phyloP scores from a whole-genome alignment of 495 filamentous ascomycete genomes.

The Aspergillus taichungensis region DNA sequence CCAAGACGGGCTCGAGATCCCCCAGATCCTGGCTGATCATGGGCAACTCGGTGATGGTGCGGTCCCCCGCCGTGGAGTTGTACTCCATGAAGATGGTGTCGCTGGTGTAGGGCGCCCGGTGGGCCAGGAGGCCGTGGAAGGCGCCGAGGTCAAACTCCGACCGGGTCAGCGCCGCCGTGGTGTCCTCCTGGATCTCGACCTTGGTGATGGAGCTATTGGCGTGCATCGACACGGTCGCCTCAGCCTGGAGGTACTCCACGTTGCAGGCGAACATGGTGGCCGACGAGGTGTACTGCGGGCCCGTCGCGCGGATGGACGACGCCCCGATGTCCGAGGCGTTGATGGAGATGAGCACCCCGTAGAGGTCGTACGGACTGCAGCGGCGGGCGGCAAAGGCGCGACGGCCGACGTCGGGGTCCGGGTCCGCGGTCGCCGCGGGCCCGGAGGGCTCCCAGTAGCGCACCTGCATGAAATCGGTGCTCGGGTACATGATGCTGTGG shows the following conservation, averaged over 20 bases:
- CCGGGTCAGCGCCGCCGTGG: constrained; percentile 12
- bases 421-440: constrained; percentile 5
- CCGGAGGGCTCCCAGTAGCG: constrained; percentile 34
- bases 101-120: constrained; percentile 32
- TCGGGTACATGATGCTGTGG: constrained; percentile 22
- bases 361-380: constrained; percentile 29
- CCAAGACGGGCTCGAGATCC: constrained; percentile 24
- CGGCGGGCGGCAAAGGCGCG: constrained; percentile 22
- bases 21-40: constrained; percentile 30
- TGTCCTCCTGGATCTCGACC: constrained; percentile 14
- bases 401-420: neutral
- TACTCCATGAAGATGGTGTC: constrained; percentile 28
- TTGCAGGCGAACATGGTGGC: constrained; percentile 30
- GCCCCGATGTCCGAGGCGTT: constrained; percentile 17
- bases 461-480: constrained; percentile 28
- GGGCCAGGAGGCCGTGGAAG: constrained; percentile 26
- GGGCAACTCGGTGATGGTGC: constrained; percentile 26
- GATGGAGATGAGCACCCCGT: constrained; percentile 29
- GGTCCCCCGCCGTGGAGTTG: constrained; percentile 22
- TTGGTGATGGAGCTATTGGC: constrained; percentile 33
- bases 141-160: constrained; percentile 27
- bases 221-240: constrained; percentile 29
- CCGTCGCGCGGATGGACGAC: constrained; percentile 1
- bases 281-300: constrained; percentile 16
- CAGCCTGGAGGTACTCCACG: constrained; percentile 23